Evolutionary conservation across 495 filamentous ascomycete species (phyloP).

Genomic region (Penicillium odoratum): DNA sequence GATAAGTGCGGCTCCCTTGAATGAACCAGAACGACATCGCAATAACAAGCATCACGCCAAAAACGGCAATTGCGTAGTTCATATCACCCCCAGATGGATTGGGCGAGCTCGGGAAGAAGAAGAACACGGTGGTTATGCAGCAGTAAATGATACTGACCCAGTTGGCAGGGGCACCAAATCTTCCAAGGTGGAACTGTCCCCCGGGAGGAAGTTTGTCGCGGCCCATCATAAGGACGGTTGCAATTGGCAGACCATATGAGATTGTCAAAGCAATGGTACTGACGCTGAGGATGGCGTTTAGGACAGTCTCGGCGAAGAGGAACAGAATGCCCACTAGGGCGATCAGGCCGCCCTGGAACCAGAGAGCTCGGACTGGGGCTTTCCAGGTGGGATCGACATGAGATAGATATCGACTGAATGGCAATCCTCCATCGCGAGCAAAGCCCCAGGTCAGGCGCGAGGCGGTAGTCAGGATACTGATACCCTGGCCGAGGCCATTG

Average conservation of each 20-base stretch:
- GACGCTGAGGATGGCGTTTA: conserved; percentile 47
- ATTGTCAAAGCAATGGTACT: conserved; percentile 48
- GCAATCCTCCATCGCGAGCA: conserved; percentile 55
- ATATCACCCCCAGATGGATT: conserved; percentile 41
- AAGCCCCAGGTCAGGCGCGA: conserved; percentile 55
- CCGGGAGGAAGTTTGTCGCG: conserved; percentile 43
- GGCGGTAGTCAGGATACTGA: conserved; percentile 47
- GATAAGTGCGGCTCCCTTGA: conserved; percentile 34
- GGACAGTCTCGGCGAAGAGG: conserved; percentile 45
- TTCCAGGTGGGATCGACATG: conserved; percentile 39
- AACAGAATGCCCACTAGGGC: conserved; percentile 43
- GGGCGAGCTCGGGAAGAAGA: conserved; percentile 44
- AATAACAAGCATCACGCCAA: conserved; percentile 49
- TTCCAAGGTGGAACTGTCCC: conserved; percentile 38
- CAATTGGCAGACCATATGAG: conserved; percentile 45
- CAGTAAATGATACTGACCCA: conserved; percentile 45
- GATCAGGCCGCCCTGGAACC: conserved; percentile 43
- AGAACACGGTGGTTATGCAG: conserved; percentile 43
- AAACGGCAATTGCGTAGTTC: conserved; percentile 51
- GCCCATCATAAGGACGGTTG: conserved; percentile 37
- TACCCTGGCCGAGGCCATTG: conserved; percentile 43
- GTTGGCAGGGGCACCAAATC: conserved; percentile 32
- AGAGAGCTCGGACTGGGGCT: conserved; percentile 40
- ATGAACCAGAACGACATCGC: conserved; percentile 44
- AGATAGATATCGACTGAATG: conserved; percentile 38